Conservation (phyloP, 352 stramenopile genomes). For the Pythium sp. region DNA sequence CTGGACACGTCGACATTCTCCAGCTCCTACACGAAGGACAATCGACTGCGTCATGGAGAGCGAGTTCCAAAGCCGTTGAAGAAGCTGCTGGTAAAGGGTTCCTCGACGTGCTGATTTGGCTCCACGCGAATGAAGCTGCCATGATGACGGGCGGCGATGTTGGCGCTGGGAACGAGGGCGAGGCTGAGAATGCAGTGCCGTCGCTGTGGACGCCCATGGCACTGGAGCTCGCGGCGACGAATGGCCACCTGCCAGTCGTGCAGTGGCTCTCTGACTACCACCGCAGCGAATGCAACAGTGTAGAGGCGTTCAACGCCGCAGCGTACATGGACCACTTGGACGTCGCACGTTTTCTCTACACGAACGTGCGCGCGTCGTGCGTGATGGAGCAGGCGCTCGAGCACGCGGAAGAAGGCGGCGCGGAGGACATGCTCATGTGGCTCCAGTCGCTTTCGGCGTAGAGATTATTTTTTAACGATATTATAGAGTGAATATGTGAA, state of each 20-base stretch:
- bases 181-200: conserved; percentile 6
- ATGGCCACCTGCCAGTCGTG: conserved; percentile 52
- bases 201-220: conserved; percentile 48
- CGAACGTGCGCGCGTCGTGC: conserved; percentile 41
- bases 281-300: conserved; percentile 37
- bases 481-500: conserved; percentile 11
- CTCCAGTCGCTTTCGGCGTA: conserved; percentile 32
- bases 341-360: conserved; percentile 49
- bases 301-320: conserved; percentile 62
- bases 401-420: conserved; percentile 61
- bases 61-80: conserved; percentile 54
- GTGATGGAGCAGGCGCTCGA: conserved; percentile 53
- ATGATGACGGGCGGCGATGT: not conserved
- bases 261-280: conserved; percentile 63
- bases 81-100: conserved; percentile 52
- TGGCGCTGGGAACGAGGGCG: conserved; percentile 12
- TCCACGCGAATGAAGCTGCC: conserved; percentile 33
- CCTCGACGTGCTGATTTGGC: conserved; percentile 51
- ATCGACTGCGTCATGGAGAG: conserved; percentile 40
- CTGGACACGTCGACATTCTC: conserved; percentile 57
- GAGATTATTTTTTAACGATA: not conserved
- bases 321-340: conserved; percentile 74
- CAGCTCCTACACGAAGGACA: conserved; percentile 39
- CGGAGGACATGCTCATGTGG: conserved; percentile 58
- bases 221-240: conserved; percentile 59